These are phyloP conservation scores for Herpetospermum pedunculosum DNA, from an alignment of 306 rosid genomes.

Conservation along the genomic window DNA sequence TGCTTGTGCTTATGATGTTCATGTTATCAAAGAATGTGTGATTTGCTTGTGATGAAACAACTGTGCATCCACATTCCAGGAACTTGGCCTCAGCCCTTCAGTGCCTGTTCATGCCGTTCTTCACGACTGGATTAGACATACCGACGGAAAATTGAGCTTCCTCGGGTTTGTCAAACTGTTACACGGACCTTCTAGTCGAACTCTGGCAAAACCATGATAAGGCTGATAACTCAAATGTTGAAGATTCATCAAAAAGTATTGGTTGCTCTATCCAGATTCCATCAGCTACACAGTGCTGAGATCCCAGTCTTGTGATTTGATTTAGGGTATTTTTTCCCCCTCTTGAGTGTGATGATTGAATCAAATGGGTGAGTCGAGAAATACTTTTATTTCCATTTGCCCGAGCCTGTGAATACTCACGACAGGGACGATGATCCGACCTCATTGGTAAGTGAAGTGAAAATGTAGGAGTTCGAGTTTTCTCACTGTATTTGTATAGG, in stretches of 20 bases:
- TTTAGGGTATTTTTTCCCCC: not conserved
- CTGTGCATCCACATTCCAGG: constrained; percentile 26
- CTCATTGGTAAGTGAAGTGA: not conserved
- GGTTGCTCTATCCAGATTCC: not conserved
- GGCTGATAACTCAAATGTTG: not conserved
- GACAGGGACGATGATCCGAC: not conserved
- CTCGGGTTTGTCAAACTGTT: constrained; percentile 57
- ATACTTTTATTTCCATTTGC: not conserved
- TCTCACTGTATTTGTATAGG: not conserved
- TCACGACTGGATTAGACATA: constrained; percentile 67
- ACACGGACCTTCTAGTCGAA: constrained; percentile 54
- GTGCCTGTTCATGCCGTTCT: constrained; percentile 66
- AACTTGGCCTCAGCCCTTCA: constrained; percentile 58
- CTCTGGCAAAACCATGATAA: constrained; percentile 22
- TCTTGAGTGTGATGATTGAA: not conserved
- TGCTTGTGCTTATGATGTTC: too few relatives aligned
- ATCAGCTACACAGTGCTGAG: not conserved
- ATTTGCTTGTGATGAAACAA: not conserved
- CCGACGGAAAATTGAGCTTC: constrained; percentile 69
- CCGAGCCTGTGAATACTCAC: constrained; percentile 1
- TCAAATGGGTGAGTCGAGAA: not conserved
- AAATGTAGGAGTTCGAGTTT: not conserved
- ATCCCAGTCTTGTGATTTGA: not conserved
- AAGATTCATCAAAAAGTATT: not conserved
- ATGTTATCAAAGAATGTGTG: too few relatives aligned